Evolutionary conservation across 2,329 filamentous ascomycete species (phyloP).

Genomic region (Ceratocystis colombiana): DNA sequence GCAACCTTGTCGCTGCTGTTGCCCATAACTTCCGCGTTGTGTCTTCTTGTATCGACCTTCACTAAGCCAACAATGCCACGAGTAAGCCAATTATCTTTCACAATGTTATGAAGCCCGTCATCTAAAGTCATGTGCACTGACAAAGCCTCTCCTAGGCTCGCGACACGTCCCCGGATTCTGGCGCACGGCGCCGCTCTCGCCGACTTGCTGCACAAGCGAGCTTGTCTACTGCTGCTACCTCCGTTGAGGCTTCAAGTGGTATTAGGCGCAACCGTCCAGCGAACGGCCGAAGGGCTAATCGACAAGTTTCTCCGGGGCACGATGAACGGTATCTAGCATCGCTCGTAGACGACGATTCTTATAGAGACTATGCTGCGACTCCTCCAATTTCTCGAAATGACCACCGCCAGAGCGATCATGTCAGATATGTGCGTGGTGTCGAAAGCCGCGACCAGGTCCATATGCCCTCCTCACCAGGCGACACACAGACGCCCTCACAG

Average conservation of each 20-base stretch:
- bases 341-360: neutral
- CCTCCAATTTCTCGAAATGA: slow-evolving; percentile 1
- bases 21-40: neutral
- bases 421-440: neutral
- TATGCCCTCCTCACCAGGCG: slow-evolving; percentile 11
- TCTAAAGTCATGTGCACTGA: slow-evolving; percentile 10
- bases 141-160: slow-evolving; percentile 10
- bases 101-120: neutral
- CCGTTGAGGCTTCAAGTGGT: slow-evolving; percentile 1
- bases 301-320: neutral
- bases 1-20: neutral
- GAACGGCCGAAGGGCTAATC: neutral
- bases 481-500: slow-evolving; percentile 24
- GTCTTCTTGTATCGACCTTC: neutral
- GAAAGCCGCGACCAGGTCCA: slow-evolving; percentile 17
- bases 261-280: neutral
- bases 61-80: neutral
- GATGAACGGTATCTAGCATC: neutral
- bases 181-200: slow-evolving; percentile 20
- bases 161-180: neutral
- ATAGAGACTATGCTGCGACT: slow-evolving; percentile 12
- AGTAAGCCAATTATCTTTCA: neutral
- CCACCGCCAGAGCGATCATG: neutral
- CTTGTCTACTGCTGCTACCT: slow-evolving; percentile 4
- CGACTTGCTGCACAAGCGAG: slow-evolving; percentile 1